These are phyloP conservation scores for Triangularia verruculosa DNA, from an alignment of 2,329 filamentous ascomycete genomes.

Conservation along the genomic window DNA sequence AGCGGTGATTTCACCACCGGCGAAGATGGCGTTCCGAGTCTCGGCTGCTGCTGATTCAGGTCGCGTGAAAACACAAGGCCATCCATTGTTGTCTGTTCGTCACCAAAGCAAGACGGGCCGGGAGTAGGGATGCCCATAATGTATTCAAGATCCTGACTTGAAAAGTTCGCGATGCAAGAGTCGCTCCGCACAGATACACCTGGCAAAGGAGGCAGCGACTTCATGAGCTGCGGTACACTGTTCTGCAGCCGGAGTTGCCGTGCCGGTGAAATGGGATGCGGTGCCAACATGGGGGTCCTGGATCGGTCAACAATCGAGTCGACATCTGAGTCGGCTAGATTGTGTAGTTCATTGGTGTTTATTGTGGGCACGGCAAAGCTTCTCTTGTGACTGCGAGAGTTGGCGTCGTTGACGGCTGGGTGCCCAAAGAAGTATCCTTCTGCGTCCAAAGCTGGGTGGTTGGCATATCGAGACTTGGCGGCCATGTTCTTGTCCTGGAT, in stretches of 20 bases:
- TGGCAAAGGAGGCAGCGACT: constrained; percentile 48
- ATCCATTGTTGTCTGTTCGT: not conserved
- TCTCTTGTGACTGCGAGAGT: constrained; percentile 9
- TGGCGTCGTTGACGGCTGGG: not conserved
- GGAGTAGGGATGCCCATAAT: constrained; percentile 5
- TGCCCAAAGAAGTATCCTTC: not conserved
- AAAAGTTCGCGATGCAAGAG: constrained; percentile 9
- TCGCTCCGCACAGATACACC: constrained; percentile 14
- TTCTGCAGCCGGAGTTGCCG: constrained; percentile 46
- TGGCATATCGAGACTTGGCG: not conserved
- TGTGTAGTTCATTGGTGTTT: constrained; percentile 4
- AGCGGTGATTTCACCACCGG: not conserved
- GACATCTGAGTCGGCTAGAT: not conserved
- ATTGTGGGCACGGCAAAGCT: constrained; percentile 14
- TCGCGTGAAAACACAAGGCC: not conserved
- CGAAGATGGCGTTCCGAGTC: not conserved
- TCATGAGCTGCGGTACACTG: constrained; percentile 52
- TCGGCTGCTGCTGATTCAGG: not conserved
- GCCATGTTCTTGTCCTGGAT: not conserved
- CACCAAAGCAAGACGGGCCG: not conserved
- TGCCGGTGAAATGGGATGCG: constrained; percentile 48
- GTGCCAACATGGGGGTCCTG: constrained; percentile 39
- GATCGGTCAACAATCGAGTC: constrained; percentile 12
- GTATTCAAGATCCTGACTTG: constrained; percentile 6
- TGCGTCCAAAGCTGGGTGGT: not conserved